Percentiles rank a stretch among this genome's conserved stretches.
Conservation (phyloP, 1,284 basidiomycete species). For the Cutaneotrichosporon dermatis region DNA sequence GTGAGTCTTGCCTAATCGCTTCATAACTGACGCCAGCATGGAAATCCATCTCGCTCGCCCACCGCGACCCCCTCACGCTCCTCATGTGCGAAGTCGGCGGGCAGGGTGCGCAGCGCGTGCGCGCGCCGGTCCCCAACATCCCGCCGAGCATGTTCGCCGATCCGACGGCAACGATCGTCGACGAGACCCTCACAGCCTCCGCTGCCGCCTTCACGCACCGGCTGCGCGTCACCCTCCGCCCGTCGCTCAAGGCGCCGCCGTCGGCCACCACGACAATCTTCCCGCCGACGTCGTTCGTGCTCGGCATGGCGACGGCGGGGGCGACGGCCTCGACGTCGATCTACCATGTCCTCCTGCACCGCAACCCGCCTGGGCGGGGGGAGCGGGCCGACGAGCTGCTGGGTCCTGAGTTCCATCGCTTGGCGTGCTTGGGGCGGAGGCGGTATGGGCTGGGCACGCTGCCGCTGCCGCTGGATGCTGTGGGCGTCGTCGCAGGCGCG, state of each 20-base stretch:
- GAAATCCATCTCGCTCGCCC: constrained; percentile 11
- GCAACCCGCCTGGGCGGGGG: background rate
- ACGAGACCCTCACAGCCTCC: constrained; percentile 27
- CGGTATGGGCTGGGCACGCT: constrained; percentile 6
- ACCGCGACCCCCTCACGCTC: constrained; percentile 17
- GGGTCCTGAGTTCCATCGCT: constrained; percentile 2
- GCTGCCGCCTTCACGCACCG: constrained; percentile 17
- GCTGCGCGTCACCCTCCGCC: constrained; percentile 10
- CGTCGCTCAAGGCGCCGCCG: background rate
- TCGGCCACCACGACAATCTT: constrained; percentile 16
- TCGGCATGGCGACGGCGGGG: constrained; percentile 18
- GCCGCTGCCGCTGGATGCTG: constrained; percentile 8
- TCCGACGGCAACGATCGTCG: constrained; percentile 28
- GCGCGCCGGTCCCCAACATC: constrained; percentile 22
- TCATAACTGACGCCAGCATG: constrained; percentile 19
- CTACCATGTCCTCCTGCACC: constrained; percentile 24
- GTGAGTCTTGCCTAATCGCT: constrained; percentile 15
- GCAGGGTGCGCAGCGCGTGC: background rate
- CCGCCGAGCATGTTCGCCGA: constrained; percentile 27
- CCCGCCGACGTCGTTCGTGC: constrained; percentile 28
- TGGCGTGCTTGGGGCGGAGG: constrained; percentile 3
- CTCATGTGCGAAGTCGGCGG: constrained; percentile 18
- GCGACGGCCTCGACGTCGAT: constrained; percentile 15
- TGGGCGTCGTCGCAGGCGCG: background rate
- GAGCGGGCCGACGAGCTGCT: constrained; percentile 3